Evolutionary conservation across 371 early-diverging fungal genomes (phyloP).

Genomic region (Mucor velutinosus): DNA sequence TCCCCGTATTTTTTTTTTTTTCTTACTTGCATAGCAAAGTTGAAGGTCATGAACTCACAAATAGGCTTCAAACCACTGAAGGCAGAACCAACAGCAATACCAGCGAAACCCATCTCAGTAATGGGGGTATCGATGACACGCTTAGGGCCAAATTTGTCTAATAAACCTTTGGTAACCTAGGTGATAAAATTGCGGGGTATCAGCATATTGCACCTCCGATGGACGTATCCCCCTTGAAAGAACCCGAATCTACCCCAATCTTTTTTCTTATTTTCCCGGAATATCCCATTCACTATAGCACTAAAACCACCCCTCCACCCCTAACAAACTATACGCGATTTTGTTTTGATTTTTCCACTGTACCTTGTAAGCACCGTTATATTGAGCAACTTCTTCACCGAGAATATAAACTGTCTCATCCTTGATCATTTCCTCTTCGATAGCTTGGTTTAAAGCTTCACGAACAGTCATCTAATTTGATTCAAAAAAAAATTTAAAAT

Average conservation of each 20-base stretch:
- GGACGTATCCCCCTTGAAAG: slow-evolving; percentile 12
- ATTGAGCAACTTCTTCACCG: slow-evolving; percentile 98
- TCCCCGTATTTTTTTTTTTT: neutral
- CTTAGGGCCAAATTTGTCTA: slow-evolving; percentile 97
- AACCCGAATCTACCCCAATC: slow-evolving; percentile 44
- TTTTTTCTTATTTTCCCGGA: slow-evolving; percentile 49
- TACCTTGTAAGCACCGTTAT: slow-evolving; percentile 99
- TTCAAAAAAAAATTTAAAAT: neutral
- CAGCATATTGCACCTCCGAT: slow-evolving; percentile 16
- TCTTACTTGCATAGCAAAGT: slow-evolving; percentile 98
- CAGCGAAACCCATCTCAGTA: slow-evolving; percentile 99
- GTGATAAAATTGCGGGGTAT: slow-evolving; percentile 6
- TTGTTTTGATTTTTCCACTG: slow-evolving; percentile 8
- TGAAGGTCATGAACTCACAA: slow-evolving; percentile 99
- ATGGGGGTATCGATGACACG: slow-evolving; percentile 99
- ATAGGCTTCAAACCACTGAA: slow-evolving; percentile 96
- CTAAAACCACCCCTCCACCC: slow-evolving; percentile 13
- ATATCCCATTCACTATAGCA: slow-evolving; percentile 29
- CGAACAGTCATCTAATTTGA: slow-evolving; percentile 91
- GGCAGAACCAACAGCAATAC: slow-evolving; percentile 98
- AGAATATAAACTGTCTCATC: slow-evolving; percentile 94
- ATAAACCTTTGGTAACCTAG: slow-evolving; percentile 96
- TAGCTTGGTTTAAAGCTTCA: slow-evolving; percentile 97
- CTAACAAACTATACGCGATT: slow-evolving; percentile 10
- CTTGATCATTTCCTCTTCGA: slow-evolving; percentile 96